Conservation (phyloP, 192 early-diverging fungal species). For the Podila minutissima region DNA sequence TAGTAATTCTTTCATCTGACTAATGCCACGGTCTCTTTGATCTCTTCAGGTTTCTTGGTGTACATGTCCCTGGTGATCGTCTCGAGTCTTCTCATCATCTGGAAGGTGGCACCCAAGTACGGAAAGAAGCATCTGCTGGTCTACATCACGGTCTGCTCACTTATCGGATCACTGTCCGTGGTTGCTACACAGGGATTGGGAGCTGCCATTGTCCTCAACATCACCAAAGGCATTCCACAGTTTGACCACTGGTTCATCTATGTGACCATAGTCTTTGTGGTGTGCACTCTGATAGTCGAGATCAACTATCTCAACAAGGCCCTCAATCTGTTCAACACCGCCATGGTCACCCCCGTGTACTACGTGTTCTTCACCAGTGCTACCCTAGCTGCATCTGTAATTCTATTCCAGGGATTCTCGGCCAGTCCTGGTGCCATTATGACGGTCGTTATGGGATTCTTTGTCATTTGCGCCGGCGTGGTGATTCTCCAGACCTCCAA, state of each 20-base stretch:
- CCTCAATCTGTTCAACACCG: conserved; percentile 74
- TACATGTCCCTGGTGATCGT: conserved; percentile 61
- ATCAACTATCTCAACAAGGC: conserved; percentile 81
- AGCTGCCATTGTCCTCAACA: conserved; percentile 68
- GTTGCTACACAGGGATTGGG: conserved; percentile 75
- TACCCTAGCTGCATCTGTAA: conserved; percentile 70
- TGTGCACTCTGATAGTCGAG: conserved; percentile 61
- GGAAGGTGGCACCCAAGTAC: conserved; percentile 66
- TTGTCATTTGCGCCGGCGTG: conserved; percentile 70
- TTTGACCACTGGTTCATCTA: conserved; percentile 77
- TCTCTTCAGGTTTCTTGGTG: conserved; percentile 52
- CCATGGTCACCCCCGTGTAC: conserved; percentile 80
- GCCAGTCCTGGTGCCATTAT: conserved; percentile 51
- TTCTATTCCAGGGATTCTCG: conserved; percentile 72
- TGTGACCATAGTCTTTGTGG: conserved; percentile 65
- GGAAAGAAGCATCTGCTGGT: conserved; percentile 66
- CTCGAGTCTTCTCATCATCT: conserved; percentile 53
- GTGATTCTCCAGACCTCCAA: conserved; percentile 62
- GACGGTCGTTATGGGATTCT: conserved; percentile 66
- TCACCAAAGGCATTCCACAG: conserved; percentile 63
- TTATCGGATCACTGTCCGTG: conserved; percentile 74
- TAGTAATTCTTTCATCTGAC: neutral
- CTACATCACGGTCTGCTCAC: conserved; percentile 59
- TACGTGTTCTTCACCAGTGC: conserved; percentile 80
- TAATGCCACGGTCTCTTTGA: conserved; percentile 36